Percentiles rank a stretch among this genome's conserved stretches.
Evolutionary conservation across 495 filamentous ascomycete genomes (phyloP).

Genomic region (Usnea hakonensis): DNA sequence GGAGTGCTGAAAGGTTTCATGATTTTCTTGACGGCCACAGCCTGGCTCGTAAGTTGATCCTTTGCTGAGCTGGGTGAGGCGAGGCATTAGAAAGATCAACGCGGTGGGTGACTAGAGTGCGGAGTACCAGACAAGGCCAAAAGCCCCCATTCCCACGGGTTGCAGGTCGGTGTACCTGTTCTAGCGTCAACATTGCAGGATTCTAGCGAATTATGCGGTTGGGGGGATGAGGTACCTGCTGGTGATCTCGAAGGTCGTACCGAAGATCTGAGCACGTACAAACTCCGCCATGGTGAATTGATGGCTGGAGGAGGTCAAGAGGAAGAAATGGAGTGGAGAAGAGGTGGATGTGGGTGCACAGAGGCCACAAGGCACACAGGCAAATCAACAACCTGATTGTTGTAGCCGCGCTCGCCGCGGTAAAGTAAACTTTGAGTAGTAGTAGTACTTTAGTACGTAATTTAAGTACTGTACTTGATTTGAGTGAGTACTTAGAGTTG

Average conservation of each 20-base stretch:
- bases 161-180: slow-evolving; percentile 92
- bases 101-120: slow-evolving; percentile 20
- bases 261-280: slow-evolving; percentile 97
- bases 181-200: slow-evolving; percentile 22
- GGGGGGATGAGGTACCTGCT: slow-evolving; percentile 58
- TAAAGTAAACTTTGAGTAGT: too few relatives aligned
- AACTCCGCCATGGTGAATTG: slow-evolving; percentile 83
- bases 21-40: slow-evolving; percentile 98
- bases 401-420: slow-evolving; percentile 14
- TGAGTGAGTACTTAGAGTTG: too few relatives aligned
- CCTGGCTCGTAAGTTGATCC: slow-evolving; percentile 91
- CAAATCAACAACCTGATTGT: slow-evolving; percentile 8
- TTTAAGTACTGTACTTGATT: too few relatives aligned
- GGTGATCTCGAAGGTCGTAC: slow-evolving; percentile 98
- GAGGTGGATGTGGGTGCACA: not conserved
- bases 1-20: slow-evolving; percentile 99
- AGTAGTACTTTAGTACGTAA: too few relatives aligned
- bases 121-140: slow-evolving; percentile 88
- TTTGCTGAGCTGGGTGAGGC: slow-evolving; percentile 67
- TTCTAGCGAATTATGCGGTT: not conserved
- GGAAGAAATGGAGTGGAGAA: not conserved
- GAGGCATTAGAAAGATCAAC: slow-evolving; percentile 19
- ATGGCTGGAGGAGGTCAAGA: not conserved
- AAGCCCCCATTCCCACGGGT: slow-evolving; percentile 97
- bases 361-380: too few relatives aligned